A percentile compares a stretch with the other conserved stretches of the same genome.
These are phyloP conservation scores for Aspergillus affinis DNA, from an alignment of 495 filamentous ascomycete species.

Conservation along the genomic window DNA sequence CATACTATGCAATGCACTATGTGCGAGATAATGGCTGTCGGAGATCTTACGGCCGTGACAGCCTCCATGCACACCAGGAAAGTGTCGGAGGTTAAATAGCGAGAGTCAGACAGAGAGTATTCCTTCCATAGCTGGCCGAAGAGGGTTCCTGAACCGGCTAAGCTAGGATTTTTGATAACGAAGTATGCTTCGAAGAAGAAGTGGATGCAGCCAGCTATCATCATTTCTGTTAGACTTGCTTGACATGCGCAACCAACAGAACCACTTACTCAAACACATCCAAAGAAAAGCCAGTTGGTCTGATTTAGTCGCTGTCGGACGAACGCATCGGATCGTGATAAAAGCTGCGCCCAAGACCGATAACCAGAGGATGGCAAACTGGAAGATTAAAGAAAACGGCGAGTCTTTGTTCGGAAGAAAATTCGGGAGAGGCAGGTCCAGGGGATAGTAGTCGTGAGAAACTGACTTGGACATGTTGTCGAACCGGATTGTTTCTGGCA, in stretches of 20 bases:
- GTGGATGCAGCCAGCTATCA: constrained; percentile 59
- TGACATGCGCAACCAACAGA: not conserved
- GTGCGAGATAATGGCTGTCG: too few species aligned
- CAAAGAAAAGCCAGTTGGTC: constrained; percentile 12
- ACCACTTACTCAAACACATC: constrained; percentile 17
- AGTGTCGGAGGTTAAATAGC: constrained; percentile 67
- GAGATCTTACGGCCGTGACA: constrained; percentile 60
- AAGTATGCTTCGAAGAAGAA: constrained; percentile 76
- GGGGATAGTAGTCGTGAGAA: constrained; percentile 9
- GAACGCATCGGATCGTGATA: constrained; percentile 3
- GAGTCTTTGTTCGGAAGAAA: constrained; percentile 3
- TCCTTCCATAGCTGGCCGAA: constrained; percentile 81
- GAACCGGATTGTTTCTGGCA: not conserved
- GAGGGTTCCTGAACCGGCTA: constrained; percentile 49
- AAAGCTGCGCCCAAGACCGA: not conserved
- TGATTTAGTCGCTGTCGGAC: constrained; percentile 12
- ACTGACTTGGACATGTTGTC: not conserved
- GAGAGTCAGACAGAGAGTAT: constrained; percentile 74
- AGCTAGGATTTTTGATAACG: constrained; percentile 51
- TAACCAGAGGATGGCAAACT: constrained; percentile 10
- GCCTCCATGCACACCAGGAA: constrained; percentile 78
- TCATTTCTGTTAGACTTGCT: not conserved
- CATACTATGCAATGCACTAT: too few species aligned
- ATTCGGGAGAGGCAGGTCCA: not conserved
- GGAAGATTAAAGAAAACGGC: constrained; percentile 7